A percentile compares a stretch with the other conserved stretches of the same genome.
Evolutionary conservation across 768 basidiomycete genomes (phyloP).

Genomic region (Termitomyces sp.): DNA sequence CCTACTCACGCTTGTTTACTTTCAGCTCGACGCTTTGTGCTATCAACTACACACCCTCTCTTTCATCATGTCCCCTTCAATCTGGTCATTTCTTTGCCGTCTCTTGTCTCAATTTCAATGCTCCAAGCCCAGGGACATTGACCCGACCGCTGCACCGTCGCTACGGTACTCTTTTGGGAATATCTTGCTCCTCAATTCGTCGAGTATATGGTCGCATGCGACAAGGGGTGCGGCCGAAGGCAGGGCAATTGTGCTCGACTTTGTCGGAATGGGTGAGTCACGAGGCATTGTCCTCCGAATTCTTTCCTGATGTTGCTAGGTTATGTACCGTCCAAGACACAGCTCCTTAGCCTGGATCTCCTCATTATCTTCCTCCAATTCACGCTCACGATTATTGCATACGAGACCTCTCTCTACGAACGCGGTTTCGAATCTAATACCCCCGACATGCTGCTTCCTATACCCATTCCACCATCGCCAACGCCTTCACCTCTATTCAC

Average conservation of each 20-base stretch:
- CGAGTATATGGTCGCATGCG: slow-evolving; percentile 61
- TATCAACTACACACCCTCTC: slow-evolving; percentile 74
- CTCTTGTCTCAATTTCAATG: slow-evolving; percentile 61
- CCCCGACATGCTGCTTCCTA: slow-evolving; percentile 34
- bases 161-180: slow-evolving; percentile 64
- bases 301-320: slow-evolving; percentile 28
- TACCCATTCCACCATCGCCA: slow-evolving; percentile 23
- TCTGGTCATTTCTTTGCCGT: slow-evolving; percentile 53
- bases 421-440: slow-evolving; percentile 31
- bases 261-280: slow-evolving; percentile 69
- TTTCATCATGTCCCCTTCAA: slow-evolving; percentile 71
- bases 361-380: slow-evolving; percentile 65
- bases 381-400: slow-evolving; percentile 63
- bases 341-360: slow-evolving; percentile 64
- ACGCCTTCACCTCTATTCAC: slow-evolving; percentile 21
- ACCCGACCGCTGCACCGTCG: slow-evolving; percentile 46
- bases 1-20: slow-evolving; percentile 3
- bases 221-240: slow-evolving; percentile 49
- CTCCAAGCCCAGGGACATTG: slow-evolving; percentile 63
- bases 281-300: neutral
- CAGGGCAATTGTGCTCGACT: slow-evolving; percentile 69
- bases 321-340: slow-evolving; percentile 58
- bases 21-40: slow-evolving; percentile 64
- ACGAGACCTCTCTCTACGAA: slow-evolving; percentile 51
- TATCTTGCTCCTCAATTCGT: slow-evolving; percentile 53